phyloP scores from a whole-genome alignment of 176 grass and related monocot genomes.

The Triticum aestivum region IWGSC_CS_RefSeq_v2.1 NC_057796.1:396182461-396182960 shows the following conservation, averaged over 20 bases:
- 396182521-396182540: neutral
- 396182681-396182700: neutral
- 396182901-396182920: constrained; percentile 82
- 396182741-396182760: constrained; percentile 95
- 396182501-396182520: neutral
- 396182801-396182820: constrained; percentile 53
- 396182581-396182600: constrained; percentile 14
- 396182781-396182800: constrained; percentile 80
- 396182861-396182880: constrained; percentile 43
- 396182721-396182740: constrained; percentile 29
- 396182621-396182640: neutral
- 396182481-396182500: neutral
- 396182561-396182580: neutral
- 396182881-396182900: constrained; percentile 37
- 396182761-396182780: constrained; percentile 90
- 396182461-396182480: neutral
- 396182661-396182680: neutral
- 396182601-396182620: neutral
- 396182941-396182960: constrained; percentile 45
- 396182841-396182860: constrained; percentile 51
- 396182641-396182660: neutral
- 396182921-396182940: constrained; percentile 51
- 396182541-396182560: neutral
- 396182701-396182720: constrained; percentile 17
- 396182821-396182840: constrained; percentile 70